Percentiles rank a stretch among this genome's conserved stretches.
Conservation (phyloP, 805 yeast species). For the Candida ponderosae region DNA sequence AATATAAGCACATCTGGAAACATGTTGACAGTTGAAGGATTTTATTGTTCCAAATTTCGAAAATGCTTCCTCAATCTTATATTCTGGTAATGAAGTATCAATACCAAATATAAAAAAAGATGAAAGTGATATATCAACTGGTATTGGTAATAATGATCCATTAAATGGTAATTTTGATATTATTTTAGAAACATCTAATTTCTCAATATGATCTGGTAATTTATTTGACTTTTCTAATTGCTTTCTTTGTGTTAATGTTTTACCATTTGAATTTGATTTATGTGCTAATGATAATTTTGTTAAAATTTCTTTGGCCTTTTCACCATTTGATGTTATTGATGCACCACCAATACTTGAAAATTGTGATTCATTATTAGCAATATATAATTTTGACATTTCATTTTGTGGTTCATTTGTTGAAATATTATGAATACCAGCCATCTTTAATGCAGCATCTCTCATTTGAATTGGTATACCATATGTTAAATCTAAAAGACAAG, state of each 20-base stretch:
- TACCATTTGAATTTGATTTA: conserved; percentile 7
- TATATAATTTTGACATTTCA: conserved; percentile 46
- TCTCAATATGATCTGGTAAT: conserved; percentile 12
- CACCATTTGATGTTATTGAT: conserved; percentile 21
- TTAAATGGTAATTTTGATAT: conserved; percentile 61
- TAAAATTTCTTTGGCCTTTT: conserved; percentile 45
- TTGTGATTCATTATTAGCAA: conserved; percentile 40
- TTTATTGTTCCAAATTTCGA: conserved; percentile 38
- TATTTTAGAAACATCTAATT: conserved; percentile 41
- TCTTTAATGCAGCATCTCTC: conserved; percentile 71
- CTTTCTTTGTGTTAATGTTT: conserved; percentile 5
- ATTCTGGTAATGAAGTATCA: conserved; percentile 58
- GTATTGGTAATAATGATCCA: conserved; percentile 37
- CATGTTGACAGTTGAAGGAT: conserved; percentile 42
- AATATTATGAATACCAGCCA: conserved; percentile 46
- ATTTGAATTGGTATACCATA: conserved; percentile 74
- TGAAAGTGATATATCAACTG: conserved; percentile 33
- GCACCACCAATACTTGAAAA: conserved; percentile 29
- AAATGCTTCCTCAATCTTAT: conserved; percentile 44
- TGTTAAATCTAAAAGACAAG: conserved; percentile 75
- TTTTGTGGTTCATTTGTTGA: conserved; percentile 37
- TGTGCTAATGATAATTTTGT: conserved; percentile 27
- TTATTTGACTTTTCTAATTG: conserved; percentile 5
- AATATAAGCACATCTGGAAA: conserved; percentile 58
- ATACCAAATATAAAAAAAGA: conserved; percentile 75